Percentiles rank a stretch among this genome's conserved stretches.
Conservation (phyloP, 805 yeast species). For the Sugiyamaella marilandica region DNA sequence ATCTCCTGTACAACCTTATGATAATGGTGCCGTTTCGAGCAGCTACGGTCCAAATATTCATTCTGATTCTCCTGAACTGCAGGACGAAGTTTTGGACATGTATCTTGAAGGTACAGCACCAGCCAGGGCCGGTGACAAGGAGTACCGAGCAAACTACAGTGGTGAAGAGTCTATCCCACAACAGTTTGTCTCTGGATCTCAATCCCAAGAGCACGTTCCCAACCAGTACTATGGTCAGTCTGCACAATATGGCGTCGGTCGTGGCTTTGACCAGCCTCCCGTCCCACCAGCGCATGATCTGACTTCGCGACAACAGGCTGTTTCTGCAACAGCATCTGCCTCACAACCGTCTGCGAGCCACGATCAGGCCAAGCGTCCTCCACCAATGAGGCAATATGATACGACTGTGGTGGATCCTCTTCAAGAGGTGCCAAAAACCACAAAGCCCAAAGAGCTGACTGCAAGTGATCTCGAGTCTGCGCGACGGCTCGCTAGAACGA, state of each 20-base stretch:
- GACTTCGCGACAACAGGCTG: neutral
- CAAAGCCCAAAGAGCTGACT: conserved; percentile 21
- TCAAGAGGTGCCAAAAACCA: conserved; percentile 10
- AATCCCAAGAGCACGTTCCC: neutral
- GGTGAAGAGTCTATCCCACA: neutral
- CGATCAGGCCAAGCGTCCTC: conserved; percentile 8
- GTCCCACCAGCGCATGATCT: conserved; percentile 3
- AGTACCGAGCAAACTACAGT: neutral
- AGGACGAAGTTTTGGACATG: conserved; percentile 8
- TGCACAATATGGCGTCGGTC: neutral
- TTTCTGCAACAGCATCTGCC: neutral
- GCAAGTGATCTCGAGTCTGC: conserved; percentile 29
- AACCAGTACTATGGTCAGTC: neutral
- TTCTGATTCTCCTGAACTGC: neutral
- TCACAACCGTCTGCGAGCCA: neutral
- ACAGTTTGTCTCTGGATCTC: neutral
- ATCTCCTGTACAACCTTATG: conserved; percentile 6
- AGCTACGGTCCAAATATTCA: neutral
- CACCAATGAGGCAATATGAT: conserved; percentile 14
- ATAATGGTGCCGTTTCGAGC: neutral
- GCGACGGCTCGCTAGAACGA: conserved; percentile 29
- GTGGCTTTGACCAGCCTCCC: neutral
- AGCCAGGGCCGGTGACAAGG: neutral
- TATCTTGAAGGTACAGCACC: neutral
- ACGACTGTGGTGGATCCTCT: conserved; percentile 8